Evolutionary conservation across 2,329 filamentous ascomycete species (phyloP).

Genomic region (Chaetomiaceae sp.): DNA sequence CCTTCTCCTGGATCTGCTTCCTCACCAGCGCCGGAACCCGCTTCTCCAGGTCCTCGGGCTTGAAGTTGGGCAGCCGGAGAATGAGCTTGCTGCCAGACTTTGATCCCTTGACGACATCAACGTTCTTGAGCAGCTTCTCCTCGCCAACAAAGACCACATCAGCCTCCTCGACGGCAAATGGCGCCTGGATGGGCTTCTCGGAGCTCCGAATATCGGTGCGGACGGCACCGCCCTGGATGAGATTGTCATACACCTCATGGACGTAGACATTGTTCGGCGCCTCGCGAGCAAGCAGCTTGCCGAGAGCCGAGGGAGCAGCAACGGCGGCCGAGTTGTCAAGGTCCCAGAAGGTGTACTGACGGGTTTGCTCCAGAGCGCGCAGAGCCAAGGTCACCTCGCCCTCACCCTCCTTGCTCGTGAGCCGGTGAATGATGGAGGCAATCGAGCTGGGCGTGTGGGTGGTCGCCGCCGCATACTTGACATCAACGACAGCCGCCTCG

Average conservation of each 20-base stretch:
- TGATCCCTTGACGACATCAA: slow-evolving; percentile 68
- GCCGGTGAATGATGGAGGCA: slow-evolving; percentile 46
- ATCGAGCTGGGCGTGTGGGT: slow-evolving; percentile 53
- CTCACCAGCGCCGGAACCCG: slow-evolving; percentile 67
- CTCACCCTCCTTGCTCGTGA: slow-evolving; percentile 47
- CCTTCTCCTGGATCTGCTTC: slow-evolving; percentile 66
- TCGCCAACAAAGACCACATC: slow-evolving; percentile 76
- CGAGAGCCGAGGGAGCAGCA: slow-evolving; percentile 58
- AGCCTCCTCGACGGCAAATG: slow-evolving; percentile 74
- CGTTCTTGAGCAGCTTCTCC: slow-evolving; percentile 71
- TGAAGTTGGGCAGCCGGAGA: slow-evolving; percentile 71
- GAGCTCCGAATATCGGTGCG: slow-evolving; percentile 83
- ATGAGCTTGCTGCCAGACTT: slow-evolving; percentile 69
- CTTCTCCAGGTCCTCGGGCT: slow-evolving; percentile 88
- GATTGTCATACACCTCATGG: slow-evolving; percentile 62
- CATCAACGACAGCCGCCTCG: slow-evolving; percentile 65
- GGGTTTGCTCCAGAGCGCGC: slow-evolving; percentile 50
- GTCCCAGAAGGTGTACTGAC: slow-evolving; percentile 95
- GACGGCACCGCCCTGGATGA: slow-evolving; percentile 69
- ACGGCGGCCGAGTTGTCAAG: slow-evolving; percentile 67
- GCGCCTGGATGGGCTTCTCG: slow-evolving; percentile 75
- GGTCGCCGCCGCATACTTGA: slow-evolving; percentile 79
- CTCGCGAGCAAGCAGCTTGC: slow-evolving; percentile 64
- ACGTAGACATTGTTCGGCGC: slow-evolving; percentile 59
- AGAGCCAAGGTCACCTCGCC: slow-evolving; percentile 45